Evolutionary conservation across 441 rosid genomes (phyloP), one percentile per base, ranked within the genome.

Genomic region (Syzygium syzygioides): DNA sequence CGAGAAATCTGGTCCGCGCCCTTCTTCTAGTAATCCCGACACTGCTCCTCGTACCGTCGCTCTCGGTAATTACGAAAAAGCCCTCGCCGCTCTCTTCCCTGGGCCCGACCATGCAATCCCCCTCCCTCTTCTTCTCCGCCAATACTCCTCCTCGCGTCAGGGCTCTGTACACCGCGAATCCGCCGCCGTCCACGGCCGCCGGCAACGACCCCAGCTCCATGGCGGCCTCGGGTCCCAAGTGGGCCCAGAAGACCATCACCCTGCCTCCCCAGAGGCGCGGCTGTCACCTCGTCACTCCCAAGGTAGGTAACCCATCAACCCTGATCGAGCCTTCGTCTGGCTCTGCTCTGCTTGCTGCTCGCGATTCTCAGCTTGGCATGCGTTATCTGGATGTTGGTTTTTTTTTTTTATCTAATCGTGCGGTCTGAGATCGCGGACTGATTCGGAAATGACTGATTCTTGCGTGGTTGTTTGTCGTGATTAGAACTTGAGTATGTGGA

Each of bases 211-310:
- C 88, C 85, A 89, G 86, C 88, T 79, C 91, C 86, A 95, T 94
- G 97, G 94, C 96, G 59, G 87, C 93, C 26, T 60, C 93, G 50
- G 91, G 91, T 86, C 97, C 98, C 50, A 96, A 95, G 93, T 96
- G 98, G 99, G 96, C 98, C 71, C 99, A 97, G 94, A 97, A 94
- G 94, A 97, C 98, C 88, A 86, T 96, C 79, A 96, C 98, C 80
- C 94, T 96, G 56, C 94, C 98, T 60, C 98, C 98, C 7, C 95
- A 86, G 48, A 93, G 93, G 86, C 98, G 99, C 10, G 99, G 99
- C 90, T 97, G 99, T 88, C 98, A 97, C 94, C 98, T 97, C 59
- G 91, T 97, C 85, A 97, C 99, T 86, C 90, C 98, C 56, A 94
- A 96, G 99, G 98, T 96, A 90, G 53, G 9, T 5, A 30, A 64